These are phyloP conservation scores for Chaetomiaceae sp. DNA, from an alignment of 2,329 filamentous ascomycete species.

Conservation along the genomic window DNA sequence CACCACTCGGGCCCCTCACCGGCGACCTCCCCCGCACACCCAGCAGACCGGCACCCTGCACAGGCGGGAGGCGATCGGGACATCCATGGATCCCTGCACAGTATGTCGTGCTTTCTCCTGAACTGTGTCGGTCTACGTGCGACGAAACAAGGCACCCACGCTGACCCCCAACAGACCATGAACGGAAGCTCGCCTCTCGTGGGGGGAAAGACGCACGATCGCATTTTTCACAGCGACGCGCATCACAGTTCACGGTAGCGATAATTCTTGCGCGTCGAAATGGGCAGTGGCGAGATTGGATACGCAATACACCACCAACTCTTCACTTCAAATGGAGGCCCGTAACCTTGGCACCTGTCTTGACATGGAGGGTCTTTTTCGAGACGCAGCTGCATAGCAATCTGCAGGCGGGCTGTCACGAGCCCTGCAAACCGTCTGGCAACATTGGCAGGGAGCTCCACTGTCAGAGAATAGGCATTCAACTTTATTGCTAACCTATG, in stretches of 20 bases:
- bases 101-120: background rate
- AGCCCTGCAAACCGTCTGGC: background rate
- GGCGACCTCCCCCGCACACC: constrained; percentile 3
- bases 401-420: background rate
- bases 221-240: no score
- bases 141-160: background rate
- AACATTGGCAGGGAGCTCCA: background rate
- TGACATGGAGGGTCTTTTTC: no score
- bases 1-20: constrained; percentile 5
- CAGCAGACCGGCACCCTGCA: constrained; percentile 15
- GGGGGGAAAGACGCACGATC: background rate
- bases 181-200: background rate
- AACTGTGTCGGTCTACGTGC: background rate
- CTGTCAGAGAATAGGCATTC: background rate
- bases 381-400: background rate
- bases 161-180: constrained; percentile 7
- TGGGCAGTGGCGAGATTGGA: background rate
- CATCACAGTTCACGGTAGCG: no score
- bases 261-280: background rate
- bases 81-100: constrained; percentile 10
- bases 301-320: constrained; percentile 5
- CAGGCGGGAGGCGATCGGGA: constrained; percentile 14
- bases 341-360: no score
- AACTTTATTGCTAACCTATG: background rate
- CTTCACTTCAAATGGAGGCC: no score